phyloP scores from a whole-genome alignment of 2,329 filamentous ascomycete species.

The Fulvia fulva region DNA sequence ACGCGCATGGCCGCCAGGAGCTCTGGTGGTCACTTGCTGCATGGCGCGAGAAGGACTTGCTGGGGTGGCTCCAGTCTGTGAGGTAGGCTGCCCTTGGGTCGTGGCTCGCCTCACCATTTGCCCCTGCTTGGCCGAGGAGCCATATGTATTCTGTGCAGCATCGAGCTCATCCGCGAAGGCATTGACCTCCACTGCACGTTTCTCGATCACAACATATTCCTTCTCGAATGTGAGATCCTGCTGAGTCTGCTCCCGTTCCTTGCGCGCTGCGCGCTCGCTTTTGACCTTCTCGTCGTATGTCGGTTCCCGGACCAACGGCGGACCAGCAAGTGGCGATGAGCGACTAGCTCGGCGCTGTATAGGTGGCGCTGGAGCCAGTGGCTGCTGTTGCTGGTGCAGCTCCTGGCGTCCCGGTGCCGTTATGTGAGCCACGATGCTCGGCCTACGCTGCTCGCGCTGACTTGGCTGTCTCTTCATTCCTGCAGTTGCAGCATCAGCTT shows the following conservation, averaged over 20 bases:
- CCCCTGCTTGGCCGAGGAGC: constrained; percentile 46
- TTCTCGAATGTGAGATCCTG: constrained; percentile 87
- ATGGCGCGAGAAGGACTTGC: constrained; percentile 68
- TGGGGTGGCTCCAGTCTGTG: constrained; percentile 62
- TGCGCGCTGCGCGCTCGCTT: constrained; percentile 31
- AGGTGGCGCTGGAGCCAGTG: constrained; percentile 16
- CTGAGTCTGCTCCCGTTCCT: constrained; percentile 62
- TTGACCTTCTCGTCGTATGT: constrained; percentile 19
- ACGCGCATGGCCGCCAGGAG: constrained; percentile 62
- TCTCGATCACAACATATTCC: constrained; percentile 94
- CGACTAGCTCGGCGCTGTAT: constrained; percentile 62
- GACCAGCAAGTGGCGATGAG: constrained; percentile 34
- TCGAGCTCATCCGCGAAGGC: constrained; percentile 94
- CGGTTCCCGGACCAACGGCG: constrained; percentile 48
- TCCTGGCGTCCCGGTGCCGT: constrained; percentile 44
- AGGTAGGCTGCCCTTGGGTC: constrained; percentile 67
- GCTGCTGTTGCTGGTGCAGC: constrained; percentile 29
- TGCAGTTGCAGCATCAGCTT: constrained; percentile 9
- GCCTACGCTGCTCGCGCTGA: constrained; percentile 40
- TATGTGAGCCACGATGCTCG: constrained; percentile 41
- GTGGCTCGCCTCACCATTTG: constrained; percentile 72
- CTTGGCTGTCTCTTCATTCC: constrained; percentile 33
- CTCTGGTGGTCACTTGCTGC: constrained; percentile 66
- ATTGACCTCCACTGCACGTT: constrained; percentile 92
- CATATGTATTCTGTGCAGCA: constrained; percentile 60